Evolutionary conservation across 176 grass and related monocot species (phyloP), one percentile per base, ranked within the genome.

Genomic region (Elymus sibiricus): DNA sequence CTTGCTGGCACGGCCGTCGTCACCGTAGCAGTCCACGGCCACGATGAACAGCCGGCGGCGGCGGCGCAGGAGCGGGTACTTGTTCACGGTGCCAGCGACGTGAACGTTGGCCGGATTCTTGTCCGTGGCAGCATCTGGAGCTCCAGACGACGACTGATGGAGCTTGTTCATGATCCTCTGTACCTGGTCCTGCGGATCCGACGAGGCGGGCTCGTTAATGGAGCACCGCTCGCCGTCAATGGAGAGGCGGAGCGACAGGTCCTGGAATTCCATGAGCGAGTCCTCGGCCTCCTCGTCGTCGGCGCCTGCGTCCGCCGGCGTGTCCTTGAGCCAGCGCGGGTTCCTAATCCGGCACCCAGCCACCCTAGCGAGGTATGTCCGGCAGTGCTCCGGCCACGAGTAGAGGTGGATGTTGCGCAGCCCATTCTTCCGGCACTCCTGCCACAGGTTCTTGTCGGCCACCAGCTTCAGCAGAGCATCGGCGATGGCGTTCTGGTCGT

Each of bases 301-400:
- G 10, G 81, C 88, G 0, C 83, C 79, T 0, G 74, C 85, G 39
- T 93, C 88, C 1, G 82, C 84, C 2, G 97, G 97, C 9, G 93
- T 98, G 87, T 98, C 94, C 26, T 83, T 96, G 78, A 92, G 88
- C 97, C 97, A 98, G 65, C 87, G 88, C 0, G 92, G 92, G 79
- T 98, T 93, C 38, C 94, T 91, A 38, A 98, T 84, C 64, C 97
- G 88, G 84, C 97, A 98, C 2, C 92, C 94, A 2, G 97, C 97
- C 38, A 98, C 86, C 53, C 94, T 92, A 13, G 92, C 89, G 31
- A 98, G 94, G 72, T 98, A 98, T 8, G 93, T 95, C 74, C 94
- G 87, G 88, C 97, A 98, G 84, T 98, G 97, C 86, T 95, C 97
- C 17, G 97, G 97, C 97, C 97, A 98, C 8, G 97, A 98, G 79